Evolutionary conservation across 2,329 filamentous ascomycete genomes (phyloP).

Genomic region (Biscogniauxia marginata): DNA sequence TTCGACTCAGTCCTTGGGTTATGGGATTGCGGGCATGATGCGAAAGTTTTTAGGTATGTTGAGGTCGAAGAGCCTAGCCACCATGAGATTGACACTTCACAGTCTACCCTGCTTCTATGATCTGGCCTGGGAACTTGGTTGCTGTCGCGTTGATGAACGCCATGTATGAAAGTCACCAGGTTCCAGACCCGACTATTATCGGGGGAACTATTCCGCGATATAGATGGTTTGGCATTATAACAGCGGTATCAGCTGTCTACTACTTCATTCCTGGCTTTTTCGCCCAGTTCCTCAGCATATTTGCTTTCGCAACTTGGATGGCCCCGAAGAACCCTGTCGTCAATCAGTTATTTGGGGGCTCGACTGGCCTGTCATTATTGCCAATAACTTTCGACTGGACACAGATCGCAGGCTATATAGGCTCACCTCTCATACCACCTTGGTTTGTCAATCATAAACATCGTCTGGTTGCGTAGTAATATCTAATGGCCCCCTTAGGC

Average conservation of each 20-base stretch:
- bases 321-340: constrained; percentile 65
- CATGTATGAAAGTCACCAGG: constrained; percentile 63
- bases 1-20: constrained; percentile 67
- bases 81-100: constrained; percentile 8
- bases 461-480: background rate
- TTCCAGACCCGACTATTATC: constrained; percentile 49
- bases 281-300: constrained; percentile 67
- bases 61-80: background rate
- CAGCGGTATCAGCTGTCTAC: constrained; percentile 58
- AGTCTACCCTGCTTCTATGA: constrained; percentile 69
- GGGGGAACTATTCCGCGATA: constrained; percentile 68
- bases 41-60: constrained; percentile 58
- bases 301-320: constrained; percentile 72
- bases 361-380: constrained; percentile 64
- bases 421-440: constrained; percentile 67
- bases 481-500: constrained; percentile 39
- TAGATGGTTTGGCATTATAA: constrained; percentile 60
- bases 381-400: constrained; percentile 79
- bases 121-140: constrained; percentile 69
- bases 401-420: constrained; percentile 66
- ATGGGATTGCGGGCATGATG: constrained; percentile 68
- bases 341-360: constrained; percentile 72
- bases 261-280: constrained; percentile 70
- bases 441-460: constrained; percentile 46
- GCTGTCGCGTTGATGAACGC: constrained; percentile 68